Evolutionary conservation across 2,329 filamentous ascomycete genomes (phyloP).

Genomic region (Fusarium sarcochroum): DNA sequence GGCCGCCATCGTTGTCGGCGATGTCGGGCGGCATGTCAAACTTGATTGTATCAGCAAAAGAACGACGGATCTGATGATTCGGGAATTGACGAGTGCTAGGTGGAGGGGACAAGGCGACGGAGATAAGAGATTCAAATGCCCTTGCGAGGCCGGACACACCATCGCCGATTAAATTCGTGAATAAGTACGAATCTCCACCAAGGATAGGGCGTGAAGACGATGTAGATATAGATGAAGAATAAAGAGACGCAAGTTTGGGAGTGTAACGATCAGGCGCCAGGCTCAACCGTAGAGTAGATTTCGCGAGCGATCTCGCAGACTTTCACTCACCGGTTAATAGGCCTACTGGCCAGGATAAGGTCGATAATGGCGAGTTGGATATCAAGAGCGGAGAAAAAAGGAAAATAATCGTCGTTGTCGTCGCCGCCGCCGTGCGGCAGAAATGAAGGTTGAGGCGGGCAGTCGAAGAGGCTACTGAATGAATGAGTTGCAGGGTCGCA

Average conservation of each 20-base stretch:
- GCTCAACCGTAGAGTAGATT: slow-evolving; percentile 15
- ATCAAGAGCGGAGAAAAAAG: slow-evolving; percentile 7
- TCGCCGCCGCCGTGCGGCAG: slow-evolving; percentile 38
- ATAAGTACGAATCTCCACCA: background rate
- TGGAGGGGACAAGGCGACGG: slow-evolving; percentile 21
- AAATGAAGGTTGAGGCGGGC: slow-evolving; percentile 33
- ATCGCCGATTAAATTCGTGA: slow-evolving; percentile 23
- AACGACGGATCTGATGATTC: slow-evolving; percentile 18
- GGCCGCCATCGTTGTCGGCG: slow-evolving; percentile 61
- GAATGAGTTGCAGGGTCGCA: slow-evolving; percentile 49
- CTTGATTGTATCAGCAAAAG: slow-evolving; percentile 45
- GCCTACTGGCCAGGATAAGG: slow-evolving; percentile 33
- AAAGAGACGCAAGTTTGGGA: slow-evolving; percentile 16
- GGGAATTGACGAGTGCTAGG: slow-evolving; percentile 13
- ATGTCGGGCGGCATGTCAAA: slow-evolving; percentile 55
- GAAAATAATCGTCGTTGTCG: slow-evolving; percentile 12
- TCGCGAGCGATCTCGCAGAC: slow-evolving; percentile 6
- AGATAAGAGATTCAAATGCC: slow-evolving; percentile 23
- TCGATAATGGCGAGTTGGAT: slow-evolving; percentile 18
- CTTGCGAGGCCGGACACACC: slow-evolving; percentile 19
- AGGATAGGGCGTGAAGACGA: background rate
- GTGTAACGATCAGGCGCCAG: slow-evolving; percentile 15
- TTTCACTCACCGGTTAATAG: slow-evolving; percentile 41
- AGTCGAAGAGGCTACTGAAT: slow-evolving; percentile 43
- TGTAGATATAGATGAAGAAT: background rate